A percentile compares a stretch with the other conserved stretches of the same genome.
phyloP scores from a whole-genome alignment of 108 stramenopile species.

The Craspedostauros australis region DNA sequence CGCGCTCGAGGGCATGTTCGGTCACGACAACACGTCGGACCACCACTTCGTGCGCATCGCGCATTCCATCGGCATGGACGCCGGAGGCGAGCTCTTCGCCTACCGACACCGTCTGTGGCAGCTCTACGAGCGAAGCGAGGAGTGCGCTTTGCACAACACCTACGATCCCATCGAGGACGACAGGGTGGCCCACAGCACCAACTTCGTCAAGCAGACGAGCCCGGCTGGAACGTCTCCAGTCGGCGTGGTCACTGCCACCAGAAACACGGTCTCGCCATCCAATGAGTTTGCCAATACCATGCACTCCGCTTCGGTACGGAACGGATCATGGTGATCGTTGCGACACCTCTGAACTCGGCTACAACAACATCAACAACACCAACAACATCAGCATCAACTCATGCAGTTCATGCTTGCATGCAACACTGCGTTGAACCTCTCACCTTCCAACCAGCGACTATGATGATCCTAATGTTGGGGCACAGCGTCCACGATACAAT shows the following conservation, averaged over 20 bases:
- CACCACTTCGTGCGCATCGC: constrained; percentile 18
- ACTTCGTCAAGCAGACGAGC: constrained; percentile 8
- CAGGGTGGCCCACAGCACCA: constrained; percentile 4
- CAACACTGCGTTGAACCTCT: no score
- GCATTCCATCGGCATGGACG: constrained; percentile 9
- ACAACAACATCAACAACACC: constrained; percentile 15
- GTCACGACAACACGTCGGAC: constrained; percentile 21
- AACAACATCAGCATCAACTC: background rate
- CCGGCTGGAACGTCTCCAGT: constrained; percentile 14
- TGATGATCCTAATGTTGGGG: no score
- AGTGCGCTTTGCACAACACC: constrained; percentile 47
- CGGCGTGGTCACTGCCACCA: constrained; percentile 8
- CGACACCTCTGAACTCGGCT: constrained; percentile 15
- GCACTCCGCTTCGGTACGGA: constrained; percentile 16
- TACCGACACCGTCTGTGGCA: constrained; percentile 49
- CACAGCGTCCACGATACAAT: no score
- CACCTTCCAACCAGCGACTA: no score
- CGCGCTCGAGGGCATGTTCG: constrained; percentile 67
- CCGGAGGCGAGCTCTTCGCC: constrained; percentile 25
- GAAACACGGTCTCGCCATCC: constrained; percentile 15
- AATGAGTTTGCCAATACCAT: constrained; percentile 21
- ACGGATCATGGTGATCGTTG: constrained; percentile 19
- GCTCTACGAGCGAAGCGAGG: constrained; percentile 60
- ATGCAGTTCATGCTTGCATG: no score
- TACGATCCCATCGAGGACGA: constrained; percentile 28